Evolutionary conservation across 164 flowering plant genomes (phyloP), one percentile per base, ranked within the genome.

Genomic region (Pachysandra terminalis): DNA sequence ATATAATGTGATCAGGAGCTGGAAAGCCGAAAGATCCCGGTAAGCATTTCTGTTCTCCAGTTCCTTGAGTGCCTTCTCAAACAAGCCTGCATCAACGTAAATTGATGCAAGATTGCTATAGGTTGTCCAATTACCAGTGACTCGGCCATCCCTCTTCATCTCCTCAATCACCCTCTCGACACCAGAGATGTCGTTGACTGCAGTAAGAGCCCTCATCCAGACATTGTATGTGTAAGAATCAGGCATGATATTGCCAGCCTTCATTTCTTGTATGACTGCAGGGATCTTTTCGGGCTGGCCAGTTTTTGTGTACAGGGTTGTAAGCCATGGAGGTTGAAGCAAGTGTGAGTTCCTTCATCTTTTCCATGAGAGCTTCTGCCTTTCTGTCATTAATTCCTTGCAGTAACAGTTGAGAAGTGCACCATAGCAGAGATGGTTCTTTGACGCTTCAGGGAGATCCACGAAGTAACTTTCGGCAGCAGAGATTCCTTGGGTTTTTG

Each of bases 121-220:
- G 13, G 90, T 90, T 25, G 99, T 92, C 98, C 98, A 95, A 75
- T 92, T 96, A n/a, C 71, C 81, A 68, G 74, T 58, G 65, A 87
- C 93, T 66, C 86, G 83, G 17, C 90, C 97, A 75, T 93, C 93
- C 79, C 90, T 79, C 81, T 85, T 95, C 91, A 92, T 85, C 77
- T 95, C 97, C 28, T 90, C 93, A 35, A 88, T 67, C 10, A 95
- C 95, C 75, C 98, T 86, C 76, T 90, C 97, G 70, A 86, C 96
- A 64, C 96, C 95, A 59, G 81, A 74, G 61, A 93, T 84, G 79
- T 95, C 98, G 69, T 81, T 75, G 23, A 28, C 77, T 69, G 95
- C 88, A 58, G 97, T 93, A 68, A 86, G 85, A 32, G 90, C 86
- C 78, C 96, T 88, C 97, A 95, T 95, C 99, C 96, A 88, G 51